Evolutionary conservation across 306 rosid species (phyloP).

Genomic region (Macrotyloma uniflorum): DNA sequence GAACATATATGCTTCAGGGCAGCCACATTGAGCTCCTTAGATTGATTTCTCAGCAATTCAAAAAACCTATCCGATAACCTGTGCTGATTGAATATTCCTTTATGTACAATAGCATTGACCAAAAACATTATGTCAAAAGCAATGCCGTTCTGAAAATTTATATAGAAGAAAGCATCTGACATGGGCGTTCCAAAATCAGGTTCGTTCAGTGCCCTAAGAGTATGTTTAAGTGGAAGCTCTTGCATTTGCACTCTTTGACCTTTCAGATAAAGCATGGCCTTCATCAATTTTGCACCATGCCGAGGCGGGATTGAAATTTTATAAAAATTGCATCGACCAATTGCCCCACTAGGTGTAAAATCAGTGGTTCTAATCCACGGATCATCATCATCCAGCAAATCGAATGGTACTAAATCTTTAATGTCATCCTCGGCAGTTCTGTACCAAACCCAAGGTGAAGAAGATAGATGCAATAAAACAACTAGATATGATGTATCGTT

Average conservation of each 20-base stretch:
- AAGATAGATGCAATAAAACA: constrained; percentile 62
- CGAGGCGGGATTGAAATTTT: constrained; percentile 78
- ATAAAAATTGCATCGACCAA: constrained; percentile 77
- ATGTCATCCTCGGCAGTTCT: constrained; percentile 90
- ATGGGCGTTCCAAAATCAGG: constrained; percentile 60
- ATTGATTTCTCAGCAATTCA: constrained; percentile 61
- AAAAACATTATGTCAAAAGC: constrained; percentile 71
- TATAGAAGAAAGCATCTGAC: constrained; percentile 63
- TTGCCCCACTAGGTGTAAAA: constrained; percentile 84
- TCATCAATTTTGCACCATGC: constrained; percentile 60
- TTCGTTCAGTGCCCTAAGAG: constrained; percentile 57
- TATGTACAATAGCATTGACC: constrained; percentile 72
- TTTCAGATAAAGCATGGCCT: constrained; percentile 58
- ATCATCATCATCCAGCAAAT: constrained; percentile 87
- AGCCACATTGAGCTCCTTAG: constrained; percentile 71
- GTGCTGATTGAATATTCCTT: constrained; percentile 70
- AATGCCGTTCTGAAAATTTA: constrained; percentile 50
- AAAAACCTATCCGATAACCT: constrained; percentile 60
- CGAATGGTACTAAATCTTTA: constrained; percentile 55
- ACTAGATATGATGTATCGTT: constrained; percentile 53
- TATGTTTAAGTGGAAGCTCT: constrained; percentile 31
- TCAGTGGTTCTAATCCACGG: constrained; percentile 94
- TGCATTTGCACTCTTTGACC: constrained; percentile 60
- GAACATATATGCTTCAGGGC: constrained; percentile 75
- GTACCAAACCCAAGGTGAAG: constrained; percentile 75